Conservation (phyloP, 352 stramenopile genomes). For the Bremia lactucae region DNA sequence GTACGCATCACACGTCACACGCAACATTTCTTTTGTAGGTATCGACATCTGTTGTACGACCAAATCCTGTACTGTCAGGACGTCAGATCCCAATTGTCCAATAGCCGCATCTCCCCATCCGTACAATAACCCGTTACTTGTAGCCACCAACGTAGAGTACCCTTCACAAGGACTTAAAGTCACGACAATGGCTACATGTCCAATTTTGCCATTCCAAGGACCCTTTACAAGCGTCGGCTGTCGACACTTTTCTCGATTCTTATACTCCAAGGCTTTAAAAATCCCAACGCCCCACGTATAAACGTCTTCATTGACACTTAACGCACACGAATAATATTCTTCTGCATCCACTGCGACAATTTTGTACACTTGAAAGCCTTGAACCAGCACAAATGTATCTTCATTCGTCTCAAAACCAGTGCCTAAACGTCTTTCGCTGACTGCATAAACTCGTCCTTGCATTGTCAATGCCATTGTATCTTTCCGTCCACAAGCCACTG, state of each 20-base stretch:
- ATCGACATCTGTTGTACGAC: conserved; percentile 39
- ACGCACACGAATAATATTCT: conserved; percentile 67
- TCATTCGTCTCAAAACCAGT: conserved; percentile 52
- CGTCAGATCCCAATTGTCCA: conserved; percentile 49
- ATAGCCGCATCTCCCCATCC: conserved; percentile 71
- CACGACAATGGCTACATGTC: conserved; percentile 25
- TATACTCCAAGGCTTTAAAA: conserved; percentile 64
- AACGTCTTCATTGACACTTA: conserved; percentile 50
- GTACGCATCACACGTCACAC: conserved; percentile 54
- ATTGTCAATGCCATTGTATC: conserved; percentile 59
- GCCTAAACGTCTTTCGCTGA: conserved; percentile 65
- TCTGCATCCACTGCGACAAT: conserved; percentile 55
- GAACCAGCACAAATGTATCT: conserved; percentile 33
- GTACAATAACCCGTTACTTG: conserved; percentile 40
- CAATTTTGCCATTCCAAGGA: too few relatives aligned
- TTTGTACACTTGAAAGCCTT: conserved; percentile 21
- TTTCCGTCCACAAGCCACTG: conserved; percentile 71
- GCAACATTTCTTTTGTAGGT: conserved; percentile 18
- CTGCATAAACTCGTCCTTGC: conserved; percentile 53
- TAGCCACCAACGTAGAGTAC: conserved; percentile 63
- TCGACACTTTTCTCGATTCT: conserved; percentile 43
- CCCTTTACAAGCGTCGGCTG: conserved; percentile 28
- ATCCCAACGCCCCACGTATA: conserved; percentile 84
- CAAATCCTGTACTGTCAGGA: conserved; percentile 39
- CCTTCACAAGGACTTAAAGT: conserved; percentile 51